phyloP scores from a whole-genome alignment of 192 early-diverging fungal species.

The Mortierella claussenii region DNA sequence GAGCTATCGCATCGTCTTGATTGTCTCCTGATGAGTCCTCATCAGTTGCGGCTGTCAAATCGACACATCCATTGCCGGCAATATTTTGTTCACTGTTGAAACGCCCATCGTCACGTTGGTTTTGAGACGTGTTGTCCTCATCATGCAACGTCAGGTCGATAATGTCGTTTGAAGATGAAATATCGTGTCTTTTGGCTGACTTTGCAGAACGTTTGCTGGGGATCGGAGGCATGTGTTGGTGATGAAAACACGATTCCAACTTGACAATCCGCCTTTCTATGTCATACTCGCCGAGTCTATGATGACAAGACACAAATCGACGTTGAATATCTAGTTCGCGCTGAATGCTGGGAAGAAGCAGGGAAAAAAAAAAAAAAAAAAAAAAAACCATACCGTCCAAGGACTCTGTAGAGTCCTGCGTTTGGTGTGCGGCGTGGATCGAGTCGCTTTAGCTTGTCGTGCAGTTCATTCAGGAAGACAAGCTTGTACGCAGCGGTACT shows the following conservation, averaged over 20 bases:
- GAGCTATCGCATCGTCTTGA: background rate
- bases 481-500: slow-evolving; percentile 8
- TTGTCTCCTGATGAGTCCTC: too few species aligned
- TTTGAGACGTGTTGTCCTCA: background rate
- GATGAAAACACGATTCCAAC: slow-evolving; percentile 28
- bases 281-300: slow-evolving; percentile 17
- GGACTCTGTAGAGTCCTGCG: slow-evolving; percentile 25
- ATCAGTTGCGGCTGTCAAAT: slow-evolving; percentile 17
- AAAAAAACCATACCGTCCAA: slow-evolving; percentile 27
- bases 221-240: background rate
- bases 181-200: too few species aligned
- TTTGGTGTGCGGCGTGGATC: slow-evolving; percentile 4
- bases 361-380: too few species aligned
- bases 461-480: slow-evolving; percentile 38
- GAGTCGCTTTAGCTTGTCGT: slow-evolving; percentile 26
- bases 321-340: too few species aligned
- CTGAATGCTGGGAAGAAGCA: too few species aligned
- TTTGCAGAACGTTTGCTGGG: background rate
- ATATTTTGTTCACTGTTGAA: too few species aligned
- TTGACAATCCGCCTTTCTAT: slow-evolving; percentile 2
- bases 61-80: background rate
- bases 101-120: too few species aligned
- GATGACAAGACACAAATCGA: background rate
- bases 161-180: too few species aligned
- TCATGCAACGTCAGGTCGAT: slow-evolving; percentile 16